Conservation (phyloP, 352 stramenopile genomes). For the Phytophthora brassicae region DNA sequence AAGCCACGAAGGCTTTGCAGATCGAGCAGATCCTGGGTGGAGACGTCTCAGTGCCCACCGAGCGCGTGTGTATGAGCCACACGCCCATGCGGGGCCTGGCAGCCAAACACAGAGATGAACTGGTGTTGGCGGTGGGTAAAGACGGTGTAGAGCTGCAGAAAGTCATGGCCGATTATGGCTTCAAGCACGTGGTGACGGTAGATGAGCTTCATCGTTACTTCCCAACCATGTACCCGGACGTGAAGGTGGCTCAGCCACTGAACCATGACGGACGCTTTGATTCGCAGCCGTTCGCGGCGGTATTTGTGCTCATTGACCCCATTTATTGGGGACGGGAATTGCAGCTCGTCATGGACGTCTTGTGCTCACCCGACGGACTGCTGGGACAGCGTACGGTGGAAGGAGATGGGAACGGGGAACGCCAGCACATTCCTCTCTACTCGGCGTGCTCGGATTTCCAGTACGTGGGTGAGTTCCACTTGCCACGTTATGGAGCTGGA, state of each 20-base stretch:
- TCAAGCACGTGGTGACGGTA: constrained; percentile 82
- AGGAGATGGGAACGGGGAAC: constrained; percentile 31
- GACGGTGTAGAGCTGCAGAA: constrained; percentile 60
- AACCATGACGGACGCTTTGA: constrained; percentile 56
- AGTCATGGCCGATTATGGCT: constrained; percentile 80
- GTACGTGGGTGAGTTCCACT: constrained; percentile 85
- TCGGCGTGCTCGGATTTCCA: constrained; percentile 89
- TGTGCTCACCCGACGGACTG: constrained; percentile 59
- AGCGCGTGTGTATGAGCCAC: constrained; percentile 76
- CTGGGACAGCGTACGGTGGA: constrained; percentile 41
- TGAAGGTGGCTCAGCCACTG: constrained; percentile 48
- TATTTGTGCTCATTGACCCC: constrained; percentile 80
- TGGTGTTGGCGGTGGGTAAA: constrained; percentile 82
- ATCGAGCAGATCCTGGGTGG: constrained; percentile 69
- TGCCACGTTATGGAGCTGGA: constrained; percentile 77
- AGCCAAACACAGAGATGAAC: constrained; percentile 63
- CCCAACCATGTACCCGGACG: constrained; percentile 80
- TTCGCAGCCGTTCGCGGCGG: constrained; percentile 49
- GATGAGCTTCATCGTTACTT: constrained; percentile 78
- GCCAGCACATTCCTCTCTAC: constrained; percentile 77
- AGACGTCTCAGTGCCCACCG: constrained; percentile 42
- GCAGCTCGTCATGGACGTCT: constrained; percentile 75
- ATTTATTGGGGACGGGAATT: constrained; percentile 80
- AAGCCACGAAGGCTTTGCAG: constrained; percentile 74
- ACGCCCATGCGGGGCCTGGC: constrained; percentile 78